Percentiles rank a stretch among this genome's conserved stretches.
Conservation (phyloP, 176 grass and related monocot genomes). For the Cymbopogon citratus region DNA sequence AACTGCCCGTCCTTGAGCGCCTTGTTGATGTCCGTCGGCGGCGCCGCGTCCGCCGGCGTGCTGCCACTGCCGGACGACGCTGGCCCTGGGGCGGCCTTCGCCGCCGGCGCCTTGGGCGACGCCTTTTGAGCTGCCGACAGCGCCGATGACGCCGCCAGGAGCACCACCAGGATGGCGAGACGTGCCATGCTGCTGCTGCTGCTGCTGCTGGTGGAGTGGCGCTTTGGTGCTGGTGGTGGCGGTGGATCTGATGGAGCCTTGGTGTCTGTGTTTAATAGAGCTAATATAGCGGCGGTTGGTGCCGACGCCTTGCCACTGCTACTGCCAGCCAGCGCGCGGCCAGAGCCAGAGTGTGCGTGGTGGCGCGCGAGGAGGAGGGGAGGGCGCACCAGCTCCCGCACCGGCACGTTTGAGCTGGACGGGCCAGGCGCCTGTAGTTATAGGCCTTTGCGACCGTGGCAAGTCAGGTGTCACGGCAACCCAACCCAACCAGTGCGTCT, state of each 20-base stretch:
- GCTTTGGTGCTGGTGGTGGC: neutral
- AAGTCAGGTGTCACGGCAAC: conserved; percentile 15
- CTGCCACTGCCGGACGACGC: neutral
- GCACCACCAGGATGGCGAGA: conserved; percentile 6
- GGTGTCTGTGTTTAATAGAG: conserved; percentile 41
- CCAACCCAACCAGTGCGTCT: neutral
- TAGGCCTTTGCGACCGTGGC: neutral
- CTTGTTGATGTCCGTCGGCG: conserved; percentile 38
- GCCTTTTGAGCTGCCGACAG: conserved; percentile 34
- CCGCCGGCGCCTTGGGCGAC: neutral
- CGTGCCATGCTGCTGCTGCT: conserved; percentile 22
- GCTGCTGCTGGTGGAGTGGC: neutral
- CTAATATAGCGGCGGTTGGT: conserved; percentile 44
- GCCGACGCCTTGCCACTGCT: neutral
- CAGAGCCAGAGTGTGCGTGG: neutral
- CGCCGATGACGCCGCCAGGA: conserved; percentile 14
- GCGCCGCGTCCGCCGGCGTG: neutral
- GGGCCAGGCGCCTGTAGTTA: too few relatives aligned
- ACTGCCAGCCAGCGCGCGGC: neutral
- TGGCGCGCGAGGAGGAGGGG: neutral
- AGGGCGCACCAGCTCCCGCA: neutral
- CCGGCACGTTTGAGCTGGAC: neutral
- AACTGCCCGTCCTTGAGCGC: conserved; percentile 55
- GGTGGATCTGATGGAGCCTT: conserved; percentile 4
- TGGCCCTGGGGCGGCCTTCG: neutral